Percentiles rank a stretch among this genome's conserved stretches.
phyloP scores from a whole-genome alignment of 257 asterid species.

The Apocynum venetum region DNA sequence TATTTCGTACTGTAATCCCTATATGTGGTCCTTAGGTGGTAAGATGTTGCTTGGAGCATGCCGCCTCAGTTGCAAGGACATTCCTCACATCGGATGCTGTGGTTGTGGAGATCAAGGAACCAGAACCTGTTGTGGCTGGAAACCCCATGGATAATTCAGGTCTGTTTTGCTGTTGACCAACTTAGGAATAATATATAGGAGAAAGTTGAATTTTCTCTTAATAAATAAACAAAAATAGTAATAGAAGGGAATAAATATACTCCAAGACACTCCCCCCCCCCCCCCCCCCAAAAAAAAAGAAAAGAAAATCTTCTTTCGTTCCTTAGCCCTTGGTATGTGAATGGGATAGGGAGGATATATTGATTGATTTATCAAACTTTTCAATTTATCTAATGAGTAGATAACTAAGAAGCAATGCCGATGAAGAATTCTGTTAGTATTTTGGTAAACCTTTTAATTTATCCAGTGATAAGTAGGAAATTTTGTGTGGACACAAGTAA shows the following conservation, averaged over 20 bases:
- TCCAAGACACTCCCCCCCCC: neutral
- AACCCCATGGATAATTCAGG: slow-evolving; percentile 54
- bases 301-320: no score
- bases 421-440: neutral
- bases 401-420: neutral
- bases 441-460: neutral
- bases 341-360: neutral
- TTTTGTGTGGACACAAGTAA: neutral
- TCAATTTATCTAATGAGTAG: neutral
- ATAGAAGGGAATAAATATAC: neutral
- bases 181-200: neutral
- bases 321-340: neutral
- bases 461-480: neutral
- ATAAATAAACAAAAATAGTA: neutral
- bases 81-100: slow-evolving; percentile 52
- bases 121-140: slow-evolving; percentile 32
- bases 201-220: neutral
- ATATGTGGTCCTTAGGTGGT: slow-evolving; percentile 37
- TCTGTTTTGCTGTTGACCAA: neutral
- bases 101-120: slow-evolving; percentile 48
- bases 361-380: neutral
- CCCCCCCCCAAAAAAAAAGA: no score
- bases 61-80: slow-evolving; percentile 49
- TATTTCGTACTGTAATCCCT: neutral
- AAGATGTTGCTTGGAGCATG: slow-evolving; percentile 62